Conservation (phyloP, 306 rosid genomes). For the Cyamopsis tetragonoloba region DNA sequence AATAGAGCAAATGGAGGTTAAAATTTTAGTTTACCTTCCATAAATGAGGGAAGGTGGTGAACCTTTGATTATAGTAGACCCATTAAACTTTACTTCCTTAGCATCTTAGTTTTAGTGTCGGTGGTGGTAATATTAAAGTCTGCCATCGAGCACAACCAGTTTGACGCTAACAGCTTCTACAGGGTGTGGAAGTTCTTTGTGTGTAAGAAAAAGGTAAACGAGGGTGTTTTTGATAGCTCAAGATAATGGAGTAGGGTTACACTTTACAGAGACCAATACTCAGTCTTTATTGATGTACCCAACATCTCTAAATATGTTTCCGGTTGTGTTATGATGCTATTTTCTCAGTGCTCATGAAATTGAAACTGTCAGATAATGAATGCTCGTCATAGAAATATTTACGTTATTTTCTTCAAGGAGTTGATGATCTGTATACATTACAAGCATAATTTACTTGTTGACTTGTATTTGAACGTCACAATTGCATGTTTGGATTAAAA, state of each 20-base stretch:
- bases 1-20: constrained; percentile 92
- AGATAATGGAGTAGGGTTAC: constrained; percentile 30
- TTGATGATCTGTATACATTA: not conserved
- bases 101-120: constrained; percentile 36
- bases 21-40: constrained; percentile 75
- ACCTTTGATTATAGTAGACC: constrained; percentile 49
- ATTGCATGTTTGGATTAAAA: too few relatives aligned
- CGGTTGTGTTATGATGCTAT: constrained; percentile 35
- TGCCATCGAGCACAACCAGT: constrained; percentile 37
- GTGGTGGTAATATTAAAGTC: constrained; percentile 50
- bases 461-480: not conserved
- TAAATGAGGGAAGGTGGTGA: constrained; percentile 50
- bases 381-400: constrained; percentile 31
- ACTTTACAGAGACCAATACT: constrained; percentile 27
- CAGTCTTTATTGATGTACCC: constrained; percentile 38
- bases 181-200: constrained; percentile 33
- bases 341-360: constrained; percentile 30
- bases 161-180: constrained; percentile 47
- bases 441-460: not conserved
- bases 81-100: constrained; percentile 41
- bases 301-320: constrained; percentile 33
- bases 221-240: constrained; percentile 37
- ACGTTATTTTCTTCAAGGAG: not conserved
- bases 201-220: constrained; percentile 29
- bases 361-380: constrained; percentile 35